These are phyloP conservation scores for Smithsoniella earleae DNA, from an alignment of 163 green algal species.

Conservation along the genomic window DNA sequence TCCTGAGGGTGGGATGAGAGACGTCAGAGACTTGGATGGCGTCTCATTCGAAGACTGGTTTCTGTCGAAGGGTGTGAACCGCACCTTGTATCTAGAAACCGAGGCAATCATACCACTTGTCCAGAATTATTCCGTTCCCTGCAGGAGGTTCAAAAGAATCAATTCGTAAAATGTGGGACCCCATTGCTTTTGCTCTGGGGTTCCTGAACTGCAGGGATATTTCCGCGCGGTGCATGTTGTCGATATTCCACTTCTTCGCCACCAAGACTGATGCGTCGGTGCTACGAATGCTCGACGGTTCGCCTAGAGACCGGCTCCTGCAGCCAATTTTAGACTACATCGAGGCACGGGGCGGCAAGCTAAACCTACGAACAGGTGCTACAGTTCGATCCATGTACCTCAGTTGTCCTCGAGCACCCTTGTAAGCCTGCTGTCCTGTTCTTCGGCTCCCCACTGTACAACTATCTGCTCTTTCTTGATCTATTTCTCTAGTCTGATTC, in stretches of 20 bases:
- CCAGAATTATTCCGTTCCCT: too few relatives aligned
- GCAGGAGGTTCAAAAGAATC: constrained; percentile 53
- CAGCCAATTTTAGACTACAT: constrained; percentile 87
- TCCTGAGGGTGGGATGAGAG: constrained; percentile 83
- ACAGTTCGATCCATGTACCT: too few relatives aligned
- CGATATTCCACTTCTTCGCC: constrained; percentile 95
- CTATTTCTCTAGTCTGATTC: too few relatives aligned
- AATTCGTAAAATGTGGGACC: constrained; percentile 95
- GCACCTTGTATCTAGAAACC: too few relatives aligned
- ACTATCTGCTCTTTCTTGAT: too few relatives aligned
- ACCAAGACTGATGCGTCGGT: constrained; percentile 92
- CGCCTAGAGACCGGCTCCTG: constrained; percentile 70
- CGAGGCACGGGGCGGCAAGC: constrained; percentile 59
- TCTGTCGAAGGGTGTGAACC: constrained; percentile 60
- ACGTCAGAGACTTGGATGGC: constrained; percentile 74
- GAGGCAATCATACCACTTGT: too few relatives aligned
- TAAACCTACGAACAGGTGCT: constrained; percentile 55
- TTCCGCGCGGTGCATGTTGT: constrained; percentile 88
- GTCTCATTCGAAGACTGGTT: constrained; percentile 87
- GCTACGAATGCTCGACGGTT: constrained; percentile 89
- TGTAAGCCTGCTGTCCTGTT: too few relatives aligned
- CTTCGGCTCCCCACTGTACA: too few relatives aligned
- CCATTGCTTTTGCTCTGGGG: constrained; percentile 89
- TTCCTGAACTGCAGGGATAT: constrained; percentile 97
- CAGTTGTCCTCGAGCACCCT: too few relatives aligned